These are phyloP conservation scores for Leccinum barrowsii DNA, from an alignment of 768 basidiomycete species.

Conservation along the genomic window DNA sequence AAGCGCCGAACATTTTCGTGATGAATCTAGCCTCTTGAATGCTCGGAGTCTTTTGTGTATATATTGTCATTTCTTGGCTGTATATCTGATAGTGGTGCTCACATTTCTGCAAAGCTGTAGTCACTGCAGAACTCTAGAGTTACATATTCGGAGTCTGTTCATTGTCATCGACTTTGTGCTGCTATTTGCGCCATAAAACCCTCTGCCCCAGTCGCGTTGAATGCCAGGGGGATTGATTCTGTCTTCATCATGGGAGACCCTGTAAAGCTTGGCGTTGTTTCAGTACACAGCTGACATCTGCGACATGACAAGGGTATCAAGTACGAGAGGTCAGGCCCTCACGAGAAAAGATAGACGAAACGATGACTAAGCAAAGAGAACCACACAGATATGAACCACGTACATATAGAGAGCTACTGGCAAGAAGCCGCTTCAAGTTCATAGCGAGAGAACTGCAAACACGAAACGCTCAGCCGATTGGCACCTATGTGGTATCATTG, in stretches of 20 bases:
- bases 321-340: not conserved
- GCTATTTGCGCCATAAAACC: constrained; percentile 31
- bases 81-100: not conserved
- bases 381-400: not conserved
- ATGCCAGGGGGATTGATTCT: constrained; percentile 74
- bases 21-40: constrained; percentile 55
- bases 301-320: constrained; percentile 20
- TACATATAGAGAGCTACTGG: not conserved
- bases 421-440: not conserved
- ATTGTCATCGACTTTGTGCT: not conserved
- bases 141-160: not conserved
- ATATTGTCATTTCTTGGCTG: constrained; percentile 7
- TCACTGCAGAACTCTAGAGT: not conserved
- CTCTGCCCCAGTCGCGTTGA: constrained; percentile 46
- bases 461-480: not conserved
- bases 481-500: not conserved
- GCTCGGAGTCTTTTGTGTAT: not conserved
- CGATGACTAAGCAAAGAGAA: not conserved
- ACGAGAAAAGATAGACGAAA: not conserved
- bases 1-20: constrained; percentile 76
- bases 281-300: constrained; percentile 52
- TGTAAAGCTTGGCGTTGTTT: constrained; percentile 72
- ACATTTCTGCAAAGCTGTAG: not conserved
- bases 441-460: not conserved
- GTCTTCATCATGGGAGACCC: constrained; percentile 44